phyloP scores from a whole-genome alignment of 169 alveolate species.

The Plasmodium yoelii region DNA sequence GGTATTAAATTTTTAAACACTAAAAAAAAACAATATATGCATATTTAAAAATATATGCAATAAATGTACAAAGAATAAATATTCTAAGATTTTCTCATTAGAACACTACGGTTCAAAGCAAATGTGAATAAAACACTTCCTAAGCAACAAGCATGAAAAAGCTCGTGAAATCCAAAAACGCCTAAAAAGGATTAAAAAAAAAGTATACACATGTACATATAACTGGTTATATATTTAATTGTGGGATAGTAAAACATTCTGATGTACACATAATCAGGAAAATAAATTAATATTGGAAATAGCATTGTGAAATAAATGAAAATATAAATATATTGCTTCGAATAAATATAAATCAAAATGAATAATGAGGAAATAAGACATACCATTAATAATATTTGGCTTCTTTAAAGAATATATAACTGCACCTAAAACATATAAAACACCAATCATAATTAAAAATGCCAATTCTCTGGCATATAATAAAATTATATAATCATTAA shows the following conservation, averaged over 20 bases:
- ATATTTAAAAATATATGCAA: neutral
- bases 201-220: neutral
- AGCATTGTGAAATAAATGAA: too few species aligned
- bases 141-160: conserved; percentile 83
- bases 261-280: too few species aligned
- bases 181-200: conserved; percentile 23
- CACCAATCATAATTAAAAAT: conserved; percentile 39
- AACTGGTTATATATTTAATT: neutral
- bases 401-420: conserved; percentile 79
- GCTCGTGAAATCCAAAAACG: conserved; percentile 81
- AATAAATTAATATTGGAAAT: too few species aligned
- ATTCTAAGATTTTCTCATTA: conserved; percentile 40
- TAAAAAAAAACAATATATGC: neutral
- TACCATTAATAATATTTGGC: conserved; percentile 79
- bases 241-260: neutral
- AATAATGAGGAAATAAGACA: neutral
- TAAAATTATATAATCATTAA: conserved; percentile 40
- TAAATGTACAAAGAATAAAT: neutral
- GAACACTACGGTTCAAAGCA: conserved; percentile 77
- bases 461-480: conserved; percentile 60
- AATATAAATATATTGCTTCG: neutral
- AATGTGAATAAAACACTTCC: conserved; percentile 77
- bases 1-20: too few species aligned
- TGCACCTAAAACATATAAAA: conserved; percentile 80
- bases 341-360: neutral